Base-by-base conservation (phyloP, 768 basidiomycete species). In the Boletus coccyginus region DNA sequence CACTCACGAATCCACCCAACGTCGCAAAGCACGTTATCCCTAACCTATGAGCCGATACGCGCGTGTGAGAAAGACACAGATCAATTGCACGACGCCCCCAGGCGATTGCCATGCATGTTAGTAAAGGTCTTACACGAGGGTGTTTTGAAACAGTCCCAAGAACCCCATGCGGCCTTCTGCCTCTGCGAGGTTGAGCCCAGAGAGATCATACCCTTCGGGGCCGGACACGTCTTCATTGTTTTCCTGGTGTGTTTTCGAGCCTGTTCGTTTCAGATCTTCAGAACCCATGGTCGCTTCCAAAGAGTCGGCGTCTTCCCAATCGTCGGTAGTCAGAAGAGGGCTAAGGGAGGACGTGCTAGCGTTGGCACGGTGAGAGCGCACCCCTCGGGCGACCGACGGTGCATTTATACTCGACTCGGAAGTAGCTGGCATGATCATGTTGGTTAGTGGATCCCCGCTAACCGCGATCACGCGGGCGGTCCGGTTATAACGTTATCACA, bases 1-100 rank as follows among this genome's bases (percentile, higher is more conserved):
- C 29, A 62, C 70, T 66, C 35, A 71, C 70, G 38, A 71, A 71
- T 46, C 70, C 71, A 44, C 70, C 70, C 42, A 71, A 40, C 6
- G 70, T 63, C 41, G 71, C 71, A 51, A 71, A 72, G 40, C 60
- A 67, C 7, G 70, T 69, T 57, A 72, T 57, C 24, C 70, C 67
- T 55, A 72, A 63, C 52, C 70, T 71, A 41, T 11, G 39, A 27
- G 39, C 35, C 11, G 17, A 13, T 19, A 24, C 31, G 29, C 48
- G 12, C 48, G 12, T 13, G 48, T 57, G 41, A 59, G 51, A 46
- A 58, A 19, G 41, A 17, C 13, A 21, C 12, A 38, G n/a, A 10
- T 39, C 33, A n/a, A 47, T 27, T 27, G 27, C 27, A 27, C 3
- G 6, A 54, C 19, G 13, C 3, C 36, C 12, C 16, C 39, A 32